These are phyloP conservation scores for Yamadazyma ubonensis DNA, from an alignment of 805 yeast genomes.

Conservation along the genomic window DNA sequence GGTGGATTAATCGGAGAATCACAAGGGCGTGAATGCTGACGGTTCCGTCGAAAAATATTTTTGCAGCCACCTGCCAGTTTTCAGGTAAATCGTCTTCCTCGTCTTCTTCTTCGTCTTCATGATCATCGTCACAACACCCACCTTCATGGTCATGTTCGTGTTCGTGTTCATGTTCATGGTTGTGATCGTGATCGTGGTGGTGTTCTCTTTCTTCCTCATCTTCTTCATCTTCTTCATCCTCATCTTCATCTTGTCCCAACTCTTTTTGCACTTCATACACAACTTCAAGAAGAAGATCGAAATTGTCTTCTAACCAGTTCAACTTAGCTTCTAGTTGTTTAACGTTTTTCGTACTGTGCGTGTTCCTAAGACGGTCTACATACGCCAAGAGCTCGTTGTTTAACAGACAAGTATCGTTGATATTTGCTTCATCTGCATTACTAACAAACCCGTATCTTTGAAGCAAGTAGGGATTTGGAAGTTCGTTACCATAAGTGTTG, in stretches of 20 bases:
- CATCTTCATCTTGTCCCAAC: slow-evolving; percentile 15
- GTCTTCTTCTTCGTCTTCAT: slow-evolving; percentile 18
- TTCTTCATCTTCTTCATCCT: slow-evolving; percentile 14
- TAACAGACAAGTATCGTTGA: slow-evolving; percentile 57
- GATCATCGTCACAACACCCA: slow-evolving; percentile 17
- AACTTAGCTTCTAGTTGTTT: slow-evolving; percentile 37
- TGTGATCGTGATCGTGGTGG: slow-evolving; percentile 14
- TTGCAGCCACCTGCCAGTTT: slow-evolving; percentile 46
- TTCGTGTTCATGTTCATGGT: slow-evolving; percentile 17
- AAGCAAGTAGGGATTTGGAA: slow-evolving; percentile 61
- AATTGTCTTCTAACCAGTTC: slow-evolving; percentile 51
- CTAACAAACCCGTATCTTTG: slow-evolving; percentile 79
- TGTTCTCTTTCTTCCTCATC: slow-evolving; percentile 27
- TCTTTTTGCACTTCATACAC: slow-evolving; percentile 8
- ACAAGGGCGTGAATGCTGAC: slow-evolving; percentile 48
- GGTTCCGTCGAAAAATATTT: slow-evolving; percentile 40
- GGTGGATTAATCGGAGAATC: slow-evolving; percentile 23
- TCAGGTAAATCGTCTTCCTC: slow-evolving; percentile 26
- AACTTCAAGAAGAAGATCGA: slow-evolving; percentile 32
- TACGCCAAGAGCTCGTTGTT: slow-evolving; percentile 47
- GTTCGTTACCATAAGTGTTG: slow-evolving; percentile 76
- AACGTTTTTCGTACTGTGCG: slow-evolving; percentile 25
- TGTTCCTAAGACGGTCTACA: slow-evolving; percentile 23
- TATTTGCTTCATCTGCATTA: slow-evolving; percentile 44
- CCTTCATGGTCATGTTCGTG: slow-evolving; percentile 13